Conservation (phyloP, 2,329 filamentous ascomycete genomes). For the Lithohypha guttulata region DNA sequence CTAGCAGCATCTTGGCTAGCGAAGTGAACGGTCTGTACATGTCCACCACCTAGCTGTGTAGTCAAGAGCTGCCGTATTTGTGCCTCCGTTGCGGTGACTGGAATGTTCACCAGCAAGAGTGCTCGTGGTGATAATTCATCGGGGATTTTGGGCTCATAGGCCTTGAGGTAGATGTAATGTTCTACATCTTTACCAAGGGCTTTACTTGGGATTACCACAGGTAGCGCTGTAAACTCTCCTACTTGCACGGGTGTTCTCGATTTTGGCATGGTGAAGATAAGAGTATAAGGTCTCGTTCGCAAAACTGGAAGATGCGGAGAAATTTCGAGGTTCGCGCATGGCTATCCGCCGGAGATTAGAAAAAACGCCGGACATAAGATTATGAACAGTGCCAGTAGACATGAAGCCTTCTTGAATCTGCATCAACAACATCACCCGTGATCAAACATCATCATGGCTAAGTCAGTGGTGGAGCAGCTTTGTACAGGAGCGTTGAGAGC, state of each 20-base stretch:
- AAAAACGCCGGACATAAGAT: neutral
- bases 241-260: constrained; percentile 29
- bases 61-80: constrained; percentile 69
- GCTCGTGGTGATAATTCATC: constrained; percentile 64
- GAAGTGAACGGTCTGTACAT: constrained; percentile 69
- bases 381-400: too few relatives aligned
- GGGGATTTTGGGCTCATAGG: constrained; percentile 68
- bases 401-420: neutral
- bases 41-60: constrained; percentile 61
- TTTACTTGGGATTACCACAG: constrained; percentile 54
- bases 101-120: constrained; percentile 84
- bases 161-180: constrained; percentile 80
- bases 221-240: constrained; percentile 57
- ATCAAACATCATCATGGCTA: constrained; percentile 6
- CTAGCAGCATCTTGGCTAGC: constrained; percentile 25
- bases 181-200: constrained; percentile 52
- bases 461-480: neutral
- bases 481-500: neutral
- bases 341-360: neutral
- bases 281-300: too few relatives aligned
- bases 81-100: constrained; percentile 66
- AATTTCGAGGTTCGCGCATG: neutral
- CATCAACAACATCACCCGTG: too few relatives aligned
- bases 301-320: too few relatives aligned
- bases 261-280: constrained; percentile 26